Percentiles rank a stretch among this genome's conserved stretches.
These are phyloP conservation scores for Pyricularia grisea DNA, from an alignment of 2,329 filamentous ascomycete species.

Conservation along the genomic window DNA sequence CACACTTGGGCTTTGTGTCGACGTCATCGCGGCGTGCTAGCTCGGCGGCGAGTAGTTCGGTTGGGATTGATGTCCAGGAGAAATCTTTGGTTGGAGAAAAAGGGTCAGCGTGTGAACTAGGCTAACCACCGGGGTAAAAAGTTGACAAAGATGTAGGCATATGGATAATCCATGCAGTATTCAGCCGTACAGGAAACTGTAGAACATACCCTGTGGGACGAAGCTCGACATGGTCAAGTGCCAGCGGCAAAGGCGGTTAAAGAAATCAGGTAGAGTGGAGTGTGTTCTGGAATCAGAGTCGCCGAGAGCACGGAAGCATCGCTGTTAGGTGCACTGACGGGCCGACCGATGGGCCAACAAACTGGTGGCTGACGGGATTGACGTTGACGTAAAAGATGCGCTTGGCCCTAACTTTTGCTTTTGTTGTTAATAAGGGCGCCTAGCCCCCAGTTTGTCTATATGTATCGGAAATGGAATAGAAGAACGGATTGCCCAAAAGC, in stretches of 20 bases:
- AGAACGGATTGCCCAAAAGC: background rate
- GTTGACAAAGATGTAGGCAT: background rate
- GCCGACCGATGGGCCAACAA: background rate
- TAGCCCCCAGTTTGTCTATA: background rate
- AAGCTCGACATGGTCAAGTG: background rate
- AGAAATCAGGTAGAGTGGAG: background rate
- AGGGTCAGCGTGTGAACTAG: background rate
- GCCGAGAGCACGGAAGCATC: background rate
- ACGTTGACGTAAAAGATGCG: background rate
- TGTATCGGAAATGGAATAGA: background rate
- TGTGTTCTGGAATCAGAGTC: background rate
- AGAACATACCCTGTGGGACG: background rate
- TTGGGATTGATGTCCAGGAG: constrained; percentile 40
- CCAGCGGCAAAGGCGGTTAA: background rate
- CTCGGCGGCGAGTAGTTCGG: constrained; percentile 41
- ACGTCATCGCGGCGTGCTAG: constrained; percentile 34
- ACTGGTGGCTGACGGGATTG: background rate
- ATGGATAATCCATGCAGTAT: background rate
- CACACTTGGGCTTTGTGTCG: constrained; percentile 38
- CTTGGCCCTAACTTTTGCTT: background rate
- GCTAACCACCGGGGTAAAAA: background rate
- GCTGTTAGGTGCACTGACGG: background rate
- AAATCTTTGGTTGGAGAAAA: constrained; percentile 16
- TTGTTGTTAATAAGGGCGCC: background rate
- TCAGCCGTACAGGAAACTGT: background rate